phyloP scores from a whole-genome alignment of 1,284 basidiomycete genomes.

The Grifola frondosa region DNA sequence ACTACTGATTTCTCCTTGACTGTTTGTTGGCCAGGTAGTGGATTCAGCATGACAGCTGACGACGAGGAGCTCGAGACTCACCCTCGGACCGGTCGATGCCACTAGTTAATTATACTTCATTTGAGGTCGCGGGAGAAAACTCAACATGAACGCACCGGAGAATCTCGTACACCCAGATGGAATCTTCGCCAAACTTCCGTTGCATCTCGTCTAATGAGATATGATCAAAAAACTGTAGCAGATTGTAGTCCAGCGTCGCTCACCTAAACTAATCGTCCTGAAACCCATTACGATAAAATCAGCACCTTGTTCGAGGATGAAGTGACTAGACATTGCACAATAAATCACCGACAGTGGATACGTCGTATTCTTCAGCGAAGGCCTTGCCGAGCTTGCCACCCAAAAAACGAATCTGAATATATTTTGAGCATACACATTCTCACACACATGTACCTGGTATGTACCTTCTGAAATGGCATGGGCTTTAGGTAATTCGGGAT shows the following conservation, averaged over 20 bases:
- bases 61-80: constrained; percentile 26
- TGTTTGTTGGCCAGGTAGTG: constrained; percentile 28
- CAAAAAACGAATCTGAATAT: constrained; percentile 81
- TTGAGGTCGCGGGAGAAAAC: not conserved
- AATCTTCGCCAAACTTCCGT: constrained; percentile 78
- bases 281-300: not conserved
- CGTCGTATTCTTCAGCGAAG: constrained; percentile 85
- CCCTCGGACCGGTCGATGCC: constrained; percentile 93
- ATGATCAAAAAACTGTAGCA: constrained; percentile 38
- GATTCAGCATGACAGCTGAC: constrained; percentile 18
- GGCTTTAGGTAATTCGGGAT: constrained; percentile 81
- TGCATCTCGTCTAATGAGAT: constrained; percentile 71
- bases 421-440: not conserved
- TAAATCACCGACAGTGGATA: constrained; percentile 86
- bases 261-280: constrained; percentile 15
- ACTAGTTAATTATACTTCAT: constrained; percentile 37
- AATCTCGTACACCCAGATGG: constrained; percentile 90
- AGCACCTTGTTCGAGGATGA: not conserved
- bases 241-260: constrained; percentile 33
- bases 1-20: constrained; percentile 84
- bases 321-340: constrained; percentile 49
- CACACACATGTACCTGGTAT: not conserved
- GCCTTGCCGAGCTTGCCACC: constrained; percentile 94
- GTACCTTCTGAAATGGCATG: constrained; percentile 85
- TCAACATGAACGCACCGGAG: constrained; percentile 47